These are phyloP conservation scores for Zasmidium angulare DNA, from an alignment of 2,329 filamentous ascomycete genomes.

Conservation along the genomic window DNA sequence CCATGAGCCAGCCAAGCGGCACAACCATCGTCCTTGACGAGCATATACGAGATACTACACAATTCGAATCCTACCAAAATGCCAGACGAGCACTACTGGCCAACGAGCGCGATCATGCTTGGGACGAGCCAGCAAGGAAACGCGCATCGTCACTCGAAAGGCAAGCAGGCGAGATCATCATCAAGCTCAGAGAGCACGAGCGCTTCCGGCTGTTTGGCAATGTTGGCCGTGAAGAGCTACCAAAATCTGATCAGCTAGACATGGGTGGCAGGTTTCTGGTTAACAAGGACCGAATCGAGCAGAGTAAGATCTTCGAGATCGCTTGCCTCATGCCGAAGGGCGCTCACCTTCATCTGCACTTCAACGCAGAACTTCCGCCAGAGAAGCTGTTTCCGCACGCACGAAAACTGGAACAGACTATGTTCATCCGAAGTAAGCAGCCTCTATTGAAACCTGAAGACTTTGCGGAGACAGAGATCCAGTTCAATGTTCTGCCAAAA, in stretches of 20 bases:
- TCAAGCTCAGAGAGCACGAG: slow-evolving; percentile 44
- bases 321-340: slow-evolving; percentile 67
- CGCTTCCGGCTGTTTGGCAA: slow-evolving; percentile 44
- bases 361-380: slow-evolving; percentile 70
- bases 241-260: slow-evolving; percentile 39
- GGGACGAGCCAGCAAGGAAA: slow-evolving; percentile 37
- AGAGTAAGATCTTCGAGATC: slow-evolving; percentile 59
- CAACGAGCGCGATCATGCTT: slow-evolving; percentile 34
- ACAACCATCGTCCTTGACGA: neutral
- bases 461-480: slow-evolving; percentile 58
- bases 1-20: neutral
- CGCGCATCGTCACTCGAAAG: slow-evolving; percentile 30
- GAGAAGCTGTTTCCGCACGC: slow-evolving; percentile 59
- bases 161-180: slow-evolving; percentile 38
- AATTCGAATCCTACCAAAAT: slow-evolving; percentile 23
- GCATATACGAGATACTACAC: neutral
- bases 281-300: slow-evolving; percentile 45
- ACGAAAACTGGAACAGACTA: slow-evolving; percentile 52
- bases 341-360: slow-evolving; percentile 72
- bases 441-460: slow-evolving; percentile 46
- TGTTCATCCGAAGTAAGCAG: slow-evolving; percentile 67
- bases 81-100: slow-evolving; percentile 31
- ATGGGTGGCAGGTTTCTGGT: slow-evolving; percentile 50
- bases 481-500: slow-evolving; percentile 55
- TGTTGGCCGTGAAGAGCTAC: slow-evolving; percentile 42